Percentiles rank a stretch among this genome's conserved stretches.
These are phyloP conservation scores for Xanthoconium separans DNA, from an alignment of 1,284 basidiomycete genomes.

Conservation along the genomic window DNA sequence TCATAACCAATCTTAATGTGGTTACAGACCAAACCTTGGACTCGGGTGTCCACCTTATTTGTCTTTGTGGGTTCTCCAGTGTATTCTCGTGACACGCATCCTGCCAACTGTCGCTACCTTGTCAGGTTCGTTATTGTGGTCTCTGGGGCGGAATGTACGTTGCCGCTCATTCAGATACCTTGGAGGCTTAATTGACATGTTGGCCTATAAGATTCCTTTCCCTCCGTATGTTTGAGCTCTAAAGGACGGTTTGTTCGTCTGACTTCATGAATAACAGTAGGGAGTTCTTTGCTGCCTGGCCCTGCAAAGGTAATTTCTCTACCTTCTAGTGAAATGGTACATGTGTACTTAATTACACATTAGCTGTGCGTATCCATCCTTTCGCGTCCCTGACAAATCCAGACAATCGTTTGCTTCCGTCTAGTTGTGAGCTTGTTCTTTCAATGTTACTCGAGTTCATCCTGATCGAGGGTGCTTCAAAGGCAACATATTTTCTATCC, in stretches of 20 bases:
- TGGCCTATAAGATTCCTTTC: not conserved
- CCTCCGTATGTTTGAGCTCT: not conserved
- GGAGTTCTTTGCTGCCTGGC: too few relatives aligned
- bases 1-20: too few relatives aligned
- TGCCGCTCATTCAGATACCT: not conserved
- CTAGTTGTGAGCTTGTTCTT: conserved; percentile 6
- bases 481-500: not conserved
- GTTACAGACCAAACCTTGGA: conserved; percentile 4
- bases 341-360: not conserved
- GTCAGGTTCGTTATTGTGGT: conserved; percentile 7
- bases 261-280: not conserved
- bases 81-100: not conserved
- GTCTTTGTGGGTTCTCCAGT: not conserved
- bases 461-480: not conserved
- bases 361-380: not conserved
- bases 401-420: not conserved
- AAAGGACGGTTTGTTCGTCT: not conserved
- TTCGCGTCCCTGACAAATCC: not conserved
- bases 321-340: too few relatives aligned
- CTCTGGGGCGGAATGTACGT: conserved; percentile 1
- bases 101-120: not conserved
- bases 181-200: not conserved
- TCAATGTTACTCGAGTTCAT: not conserved
- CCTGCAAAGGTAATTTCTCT: conserved; percentile 1
- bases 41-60: conserved; percentile 6